Base-by-base conservation (phyloP, 2,329 filamentous ascomycete species). In the Didymella lethalis region DNA sequence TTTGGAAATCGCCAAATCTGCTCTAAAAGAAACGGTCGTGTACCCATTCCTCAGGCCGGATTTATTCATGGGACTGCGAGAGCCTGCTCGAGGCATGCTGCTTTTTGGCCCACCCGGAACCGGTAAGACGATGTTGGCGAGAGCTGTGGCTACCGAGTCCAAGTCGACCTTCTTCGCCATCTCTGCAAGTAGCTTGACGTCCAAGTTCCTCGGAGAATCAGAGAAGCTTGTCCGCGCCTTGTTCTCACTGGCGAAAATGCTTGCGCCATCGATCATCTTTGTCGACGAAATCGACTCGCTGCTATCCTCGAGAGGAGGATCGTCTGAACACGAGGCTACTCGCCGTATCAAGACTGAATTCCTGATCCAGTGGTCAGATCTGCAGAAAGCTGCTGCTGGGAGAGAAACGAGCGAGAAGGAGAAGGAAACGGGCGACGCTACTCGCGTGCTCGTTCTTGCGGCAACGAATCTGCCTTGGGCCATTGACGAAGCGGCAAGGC, bases 271-370 rank as follows among this genome's bases (percentile, higher is more conserved):
- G 61, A 98, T 99, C 74, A 98, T 99, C 58, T 99, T 99, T 68
- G 93, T 99, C 4, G 95, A 99, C 71, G 95, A 99, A 75, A 99
- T 99, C 63, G 95, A 99, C 75, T 97, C 93, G 0, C 81, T 99
- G 0, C 84, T 99, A 0, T 96, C 93, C 0, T 88, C 93, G 16
- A 85, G 95, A 50, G 91, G 90, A 7, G 91, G 92, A 0, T 89
- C 89, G 3, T 90, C 91, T 1, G 95, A 98, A 72, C 91, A 98
- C 69, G 95, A 99, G 78, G 92, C 95, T 0, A 96, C 93, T 0
- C 85, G 94, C 57, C 86, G 95, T 54, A 96, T 97, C 73, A 99
- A 99, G 79, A 99, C 95, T 0, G 95, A 99, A 73, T 99, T 99
- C 69, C 81, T 99, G 29, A 97, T 99, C 28, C 93, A 97, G 72